Evolutionary conservation across 2,329 filamentous ascomycete genomes (phyloP).

Genomic region (Epichloe glyceriae): DNA sequence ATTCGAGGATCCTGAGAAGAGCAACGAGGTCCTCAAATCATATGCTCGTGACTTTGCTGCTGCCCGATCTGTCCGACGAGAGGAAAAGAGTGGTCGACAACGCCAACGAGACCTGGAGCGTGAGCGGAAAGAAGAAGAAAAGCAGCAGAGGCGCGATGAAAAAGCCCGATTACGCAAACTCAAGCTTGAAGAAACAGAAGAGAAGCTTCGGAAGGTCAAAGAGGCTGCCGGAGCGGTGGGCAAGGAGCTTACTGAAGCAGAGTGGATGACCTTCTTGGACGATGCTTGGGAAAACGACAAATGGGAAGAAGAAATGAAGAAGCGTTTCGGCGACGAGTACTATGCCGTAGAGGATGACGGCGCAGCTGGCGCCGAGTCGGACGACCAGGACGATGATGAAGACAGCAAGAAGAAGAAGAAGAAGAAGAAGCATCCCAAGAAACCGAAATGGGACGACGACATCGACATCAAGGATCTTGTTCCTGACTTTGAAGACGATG

Average conservation of each 20-base stretch:
- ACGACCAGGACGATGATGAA: constrained; percentile 48
- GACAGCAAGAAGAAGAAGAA: constrained; percentile 38
- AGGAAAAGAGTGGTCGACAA: constrained; percentile 65
- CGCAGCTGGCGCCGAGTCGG: constrained; percentile 45
- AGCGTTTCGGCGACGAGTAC: constrained; percentile 80
- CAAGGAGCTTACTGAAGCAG: constrained; percentile 54
- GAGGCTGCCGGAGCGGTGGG: constrained; percentile 71
- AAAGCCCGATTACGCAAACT: constrained; percentile 73
- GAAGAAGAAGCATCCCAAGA: constrained; percentile 34
- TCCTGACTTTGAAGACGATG: constrained; percentile 68
- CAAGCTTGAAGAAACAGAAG: constrained; percentile 81
- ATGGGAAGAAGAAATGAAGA: constrained; percentile 86
- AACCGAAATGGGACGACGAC: constrained; percentile 81
- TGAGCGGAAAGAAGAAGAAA: constrained; percentile 65
- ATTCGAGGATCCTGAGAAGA: constrained; percentile 81
- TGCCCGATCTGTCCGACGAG: constrained; percentile 72
- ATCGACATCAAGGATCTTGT: constrained; percentile 92
- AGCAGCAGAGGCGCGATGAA: constrained; percentile 63
- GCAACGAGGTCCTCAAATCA: constrained; percentile 76
- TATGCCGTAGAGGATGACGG: constrained; percentile 58
- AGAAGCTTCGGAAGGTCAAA: constrained; percentile 78
- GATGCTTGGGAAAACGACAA: constrained; percentile 77
- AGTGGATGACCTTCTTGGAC: constrained; percentile 76
- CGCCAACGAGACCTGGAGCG: constrained; percentile 67
- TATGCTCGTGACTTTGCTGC: constrained; percentile 80